phyloP scores from a whole-genome alignment of 345 rosid genomes.

The Pelargonium nanum region DNA sequence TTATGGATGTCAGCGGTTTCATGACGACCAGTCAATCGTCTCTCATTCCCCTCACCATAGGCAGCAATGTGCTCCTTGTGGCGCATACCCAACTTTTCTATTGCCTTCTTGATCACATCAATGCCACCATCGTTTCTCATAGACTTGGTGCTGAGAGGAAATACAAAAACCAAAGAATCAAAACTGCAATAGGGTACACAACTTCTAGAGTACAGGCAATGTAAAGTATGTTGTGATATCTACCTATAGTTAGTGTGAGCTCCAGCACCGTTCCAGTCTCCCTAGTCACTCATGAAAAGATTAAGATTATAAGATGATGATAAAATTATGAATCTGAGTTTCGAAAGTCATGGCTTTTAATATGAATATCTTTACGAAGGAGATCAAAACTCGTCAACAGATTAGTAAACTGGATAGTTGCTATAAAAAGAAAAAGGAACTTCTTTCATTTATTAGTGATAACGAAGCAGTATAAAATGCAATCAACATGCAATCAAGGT shows the following conservation, averaged over 20 bases:
- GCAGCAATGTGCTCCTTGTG: slow-evolving; percentile 79
- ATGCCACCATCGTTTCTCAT: slow-evolving; percentile 71
- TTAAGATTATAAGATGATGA: neutral
- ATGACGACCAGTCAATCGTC: slow-evolving; percentile 67
- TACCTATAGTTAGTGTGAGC: slow-evolving; percentile 86
- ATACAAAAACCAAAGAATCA: neutral
- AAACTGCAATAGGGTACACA: neutral
- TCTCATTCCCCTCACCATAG: slow-evolving; percentile 72
- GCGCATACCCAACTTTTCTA: slow-evolving; percentile 55
- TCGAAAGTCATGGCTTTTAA: neutral
- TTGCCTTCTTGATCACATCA: slow-evolving; percentile 53
- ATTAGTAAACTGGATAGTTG: no score
- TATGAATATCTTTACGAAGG: neutral
- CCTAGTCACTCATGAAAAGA: slow-evolving; percentile 17
- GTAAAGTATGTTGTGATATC: neutral
- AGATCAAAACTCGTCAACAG: no score
- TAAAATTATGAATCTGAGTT: neutral
- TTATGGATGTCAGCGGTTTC: slow-evolving; percentile 77
- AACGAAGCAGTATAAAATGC: no score
- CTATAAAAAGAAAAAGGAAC: no score
- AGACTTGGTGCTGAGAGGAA: slow-evolving; percentile 51
- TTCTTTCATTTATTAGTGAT: no score
- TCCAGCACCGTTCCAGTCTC: slow-evolving; percentile 97
- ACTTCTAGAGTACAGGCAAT: neutral
- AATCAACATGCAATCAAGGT: neutral